Evolutionary conservation across 176 grass and related monocot species (phyloP), one percentile per base, ranked within the genome.

Genomic region (Bothriochloa decipiens): DNA sequence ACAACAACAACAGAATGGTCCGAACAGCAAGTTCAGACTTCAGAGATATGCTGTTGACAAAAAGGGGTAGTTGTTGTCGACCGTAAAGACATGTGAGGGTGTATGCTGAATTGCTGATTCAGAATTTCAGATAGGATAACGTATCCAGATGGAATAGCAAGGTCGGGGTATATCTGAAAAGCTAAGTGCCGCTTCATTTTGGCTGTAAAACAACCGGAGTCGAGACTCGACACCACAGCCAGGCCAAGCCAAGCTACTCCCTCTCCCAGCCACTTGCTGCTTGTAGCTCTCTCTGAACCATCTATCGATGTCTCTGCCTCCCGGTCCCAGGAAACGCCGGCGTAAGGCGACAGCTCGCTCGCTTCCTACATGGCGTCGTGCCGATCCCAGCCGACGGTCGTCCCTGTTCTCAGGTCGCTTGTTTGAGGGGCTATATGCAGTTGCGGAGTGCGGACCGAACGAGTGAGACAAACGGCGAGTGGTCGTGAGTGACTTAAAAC

Each of bases 101-200:
- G 41, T 47, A 41, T 25, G 13, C 13, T 47, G 42, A 49, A 32
- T 32, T 32, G 29, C 29, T 32, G 29, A 32, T 32, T 32, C 29
- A 32, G 29, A 32, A 1, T 32, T 49, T 73, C 7, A 14, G 25
- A 73, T 28, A 43, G 23, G 70, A 46, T 72, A 72, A 72, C 25
- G 70, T 26, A 47, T 73, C 42, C 71, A 49, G 71, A 9, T 17
- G 43, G 23, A 74, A 74, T 25, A 25, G 42, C 25, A 29, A 29
- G 42, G 42, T 49, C 70, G 47, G 40, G 26, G 13, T 47, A 27
- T 72, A 42, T 27, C 40, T 47, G 42, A 49, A 73, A 49, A 49
- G 70, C 42, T 49, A 13, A 28, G 70, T 16, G 43, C 41, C 70
- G n/a, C 41, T 45, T n/a, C 41, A 45, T 72, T 72, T 72, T 72